Conservation (phyloP, 78 protist species). For the Emiliania huxleyi region DNA sequence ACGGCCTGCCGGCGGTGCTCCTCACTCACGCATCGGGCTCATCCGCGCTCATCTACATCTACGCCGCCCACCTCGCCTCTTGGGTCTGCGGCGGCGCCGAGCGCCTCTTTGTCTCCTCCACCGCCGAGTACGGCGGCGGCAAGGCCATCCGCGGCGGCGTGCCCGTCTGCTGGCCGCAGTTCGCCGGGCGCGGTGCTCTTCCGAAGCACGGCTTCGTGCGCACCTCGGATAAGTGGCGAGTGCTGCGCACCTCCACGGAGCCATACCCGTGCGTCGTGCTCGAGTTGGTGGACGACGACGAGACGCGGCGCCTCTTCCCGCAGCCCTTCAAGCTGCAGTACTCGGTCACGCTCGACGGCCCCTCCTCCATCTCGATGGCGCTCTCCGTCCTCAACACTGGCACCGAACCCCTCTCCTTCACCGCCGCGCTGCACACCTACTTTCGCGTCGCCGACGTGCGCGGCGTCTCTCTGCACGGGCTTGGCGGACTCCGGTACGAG, state of each 20-base stretch:
- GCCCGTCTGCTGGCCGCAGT: conserved; percentile 29
- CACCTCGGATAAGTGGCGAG: neutral
- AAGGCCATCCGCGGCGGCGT: conserved; percentile 25
- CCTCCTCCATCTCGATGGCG: neutral
- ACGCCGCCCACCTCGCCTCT: neutral
- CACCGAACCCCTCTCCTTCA: neutral
- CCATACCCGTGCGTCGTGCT: neutral
- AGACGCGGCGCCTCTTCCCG: neutral
- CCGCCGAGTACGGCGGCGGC: neutral
- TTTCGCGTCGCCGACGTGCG: neutral
- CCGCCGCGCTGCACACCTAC: conserved; percentile 26
- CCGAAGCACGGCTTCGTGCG: neutral
- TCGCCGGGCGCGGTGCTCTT: neutral
- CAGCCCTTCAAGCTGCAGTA: neutral
- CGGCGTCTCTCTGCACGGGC: neutral
- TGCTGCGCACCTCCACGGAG: neutral
- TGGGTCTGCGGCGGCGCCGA: neutral
- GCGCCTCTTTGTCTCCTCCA: neutral
- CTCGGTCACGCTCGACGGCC: neutral
- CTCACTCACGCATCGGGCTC: neutral
- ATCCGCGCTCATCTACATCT: neutral
- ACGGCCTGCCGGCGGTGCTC: neutral
- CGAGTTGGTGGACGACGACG: neutral
- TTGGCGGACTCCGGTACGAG: neutral
- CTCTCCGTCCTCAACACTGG: neutral